phyloP scores from a whole-genome alignment of 2,329 filamentous ascomycete genomes.

The Monilinia fructigena region DNA sequence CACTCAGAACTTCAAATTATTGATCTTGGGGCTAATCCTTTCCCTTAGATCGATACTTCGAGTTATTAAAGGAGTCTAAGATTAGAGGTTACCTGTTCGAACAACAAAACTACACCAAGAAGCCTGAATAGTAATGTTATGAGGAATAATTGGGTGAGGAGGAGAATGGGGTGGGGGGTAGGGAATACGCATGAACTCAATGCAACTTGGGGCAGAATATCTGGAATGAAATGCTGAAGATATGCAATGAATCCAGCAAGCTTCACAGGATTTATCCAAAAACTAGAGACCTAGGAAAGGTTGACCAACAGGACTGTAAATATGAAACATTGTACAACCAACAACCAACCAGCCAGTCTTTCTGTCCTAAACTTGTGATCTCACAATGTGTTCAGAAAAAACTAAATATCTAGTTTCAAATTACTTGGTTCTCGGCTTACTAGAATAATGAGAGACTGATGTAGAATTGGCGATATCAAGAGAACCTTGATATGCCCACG shows the following conservation, averaged over 20 bases:
- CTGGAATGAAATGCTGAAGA: background rate
- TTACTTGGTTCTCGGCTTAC: background rate
- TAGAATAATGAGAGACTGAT: fast-evolving
- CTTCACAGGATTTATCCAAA: background rate
- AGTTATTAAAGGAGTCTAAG: slow-evolving; percentile 73
- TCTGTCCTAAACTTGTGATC: background rate
- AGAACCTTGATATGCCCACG: background rate
- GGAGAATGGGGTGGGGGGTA: too few species aligned
- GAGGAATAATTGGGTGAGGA: background rate
- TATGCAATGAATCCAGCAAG: background rate
- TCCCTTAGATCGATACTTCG: slow-evolving; percentile 69
- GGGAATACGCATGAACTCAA: background rate
- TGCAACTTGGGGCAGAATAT: background rate
- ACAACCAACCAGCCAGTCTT: background rate
- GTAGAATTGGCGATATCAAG: background rate
- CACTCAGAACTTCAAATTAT: background rate
- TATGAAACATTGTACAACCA: slow-evolving; percentile 21
- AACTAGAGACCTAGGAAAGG: slow-evolving; percentile 2
- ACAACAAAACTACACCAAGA: slow-evolving; percentile 71
- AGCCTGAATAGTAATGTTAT: slow-evolving; percentile 39
- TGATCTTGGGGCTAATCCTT: slow-evolving; percentile 10
- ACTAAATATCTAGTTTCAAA: background rate
- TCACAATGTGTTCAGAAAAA: background rate
- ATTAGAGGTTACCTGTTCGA: slow-evolving; percentile 77
- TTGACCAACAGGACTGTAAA: slow-evolving; percentile 19